A percentile compares a stretch with the other conserved stretches of the same genome.
Evolutionary conservation across 768 basidiomycete species (phyloP).

Genomic region (Rhodotorula toruloides): DNA sequence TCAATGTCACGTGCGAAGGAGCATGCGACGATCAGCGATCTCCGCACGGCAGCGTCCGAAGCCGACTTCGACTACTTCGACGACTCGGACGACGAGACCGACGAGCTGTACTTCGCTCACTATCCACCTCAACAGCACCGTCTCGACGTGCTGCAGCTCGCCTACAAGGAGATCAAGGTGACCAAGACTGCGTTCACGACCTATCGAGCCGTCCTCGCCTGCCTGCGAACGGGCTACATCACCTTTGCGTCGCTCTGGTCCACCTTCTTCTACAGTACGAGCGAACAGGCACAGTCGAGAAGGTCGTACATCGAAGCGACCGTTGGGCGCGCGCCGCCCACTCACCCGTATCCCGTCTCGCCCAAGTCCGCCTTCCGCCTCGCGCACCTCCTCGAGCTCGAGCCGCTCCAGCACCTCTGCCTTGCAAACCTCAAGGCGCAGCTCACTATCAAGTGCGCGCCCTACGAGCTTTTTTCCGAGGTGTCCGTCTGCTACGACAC

Average conservation of each 20-base stretch:
- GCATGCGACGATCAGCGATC: too few relatives aligned
- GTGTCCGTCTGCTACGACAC: background rate
- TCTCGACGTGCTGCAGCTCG: too few relatives aligned
- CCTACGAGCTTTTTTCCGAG: constrained; percentile 1
- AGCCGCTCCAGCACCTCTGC: background rate
- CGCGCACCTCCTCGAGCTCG: constrained; percentile 2
- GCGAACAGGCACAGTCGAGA: too few relatives aligned
- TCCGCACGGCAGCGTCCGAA: too few relatives aligned
- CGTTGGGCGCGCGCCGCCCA: background rate
- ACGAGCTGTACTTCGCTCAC: too few relatives aligned
- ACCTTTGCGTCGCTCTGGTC: background rate
- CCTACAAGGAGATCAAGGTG: too few relatives aligned
- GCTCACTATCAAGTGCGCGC: background rate
- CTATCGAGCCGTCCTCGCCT: background rate
- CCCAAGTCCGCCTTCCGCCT: constrained; percentile 19
- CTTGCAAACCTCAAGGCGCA: background rate
- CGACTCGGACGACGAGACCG: too few relatives aligned
- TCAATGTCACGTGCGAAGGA: too few relatives aligned
- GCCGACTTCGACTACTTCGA: too few relatives aligned
- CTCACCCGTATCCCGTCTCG: constrained; percentile 4
- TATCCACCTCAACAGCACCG: too few relatives aligned
- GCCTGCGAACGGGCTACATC: background rate
- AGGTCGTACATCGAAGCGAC: too few relatives aligned
- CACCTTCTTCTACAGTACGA: background rate
- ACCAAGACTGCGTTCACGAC: background rate